phyloP scores from a whole-genome alignment of 2,329 filamentous ascomycete species.

The Colletotrichum agaves region DNA sequence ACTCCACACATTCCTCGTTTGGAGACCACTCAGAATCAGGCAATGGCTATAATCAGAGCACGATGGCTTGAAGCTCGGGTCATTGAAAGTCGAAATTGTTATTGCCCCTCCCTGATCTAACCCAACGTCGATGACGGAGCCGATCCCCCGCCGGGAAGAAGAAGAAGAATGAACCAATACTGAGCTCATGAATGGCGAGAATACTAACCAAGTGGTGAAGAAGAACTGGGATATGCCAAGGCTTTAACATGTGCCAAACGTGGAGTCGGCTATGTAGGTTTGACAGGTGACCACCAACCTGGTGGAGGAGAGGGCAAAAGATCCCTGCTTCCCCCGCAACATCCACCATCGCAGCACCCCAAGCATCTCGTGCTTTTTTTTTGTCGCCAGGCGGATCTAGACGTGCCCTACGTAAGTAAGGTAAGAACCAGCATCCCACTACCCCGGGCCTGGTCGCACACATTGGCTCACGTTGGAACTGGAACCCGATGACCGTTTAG shows the following conservation, averaged over 20 bases:
- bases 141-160: not conserved
- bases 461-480: no score
- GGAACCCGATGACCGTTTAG: no score
- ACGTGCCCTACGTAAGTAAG: not conserved
- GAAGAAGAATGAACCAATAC: not conserved
- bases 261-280: constrained; percentile 2
- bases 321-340: constrained; percentile 22
- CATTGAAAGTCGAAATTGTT: not conserved
- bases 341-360: constrained; percentile 11
- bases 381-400: not conserved
- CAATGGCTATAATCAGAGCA: no score
- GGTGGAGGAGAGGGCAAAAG: not conserved
- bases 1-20: no score
- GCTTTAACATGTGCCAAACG: constrained; percentile 24
- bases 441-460: not conserved
- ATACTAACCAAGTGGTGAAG: not conserved
- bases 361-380: constrained; percentile 3
- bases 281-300: constrained; percentile 34
- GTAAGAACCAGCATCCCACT: not conserved
- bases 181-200: not conserved
- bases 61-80: not conserved
- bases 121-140: not conserved
- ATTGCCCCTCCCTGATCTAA: no score
- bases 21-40: no score
- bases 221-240: constrained; percentile 14